Evolutionary conservation across 2,329 filamentous ascomycete genomes (phyloP), one percentile per base, ranked within the genome.

Genomic region (Clathrospora elynae): DNA sequence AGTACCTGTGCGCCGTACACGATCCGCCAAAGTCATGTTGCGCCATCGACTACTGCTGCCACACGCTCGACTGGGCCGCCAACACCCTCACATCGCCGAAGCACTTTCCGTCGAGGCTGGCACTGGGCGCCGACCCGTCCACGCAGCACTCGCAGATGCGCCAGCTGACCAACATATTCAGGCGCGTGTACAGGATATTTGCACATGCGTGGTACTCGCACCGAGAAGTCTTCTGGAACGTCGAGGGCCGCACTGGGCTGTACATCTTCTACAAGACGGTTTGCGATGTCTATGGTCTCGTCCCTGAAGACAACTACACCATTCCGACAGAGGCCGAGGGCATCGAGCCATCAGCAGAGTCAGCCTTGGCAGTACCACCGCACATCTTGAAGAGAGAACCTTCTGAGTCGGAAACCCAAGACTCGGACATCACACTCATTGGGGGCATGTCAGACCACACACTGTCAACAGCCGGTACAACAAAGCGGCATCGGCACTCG

Each of bases 181-280:
- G 93, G 42, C 82, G 93, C 10, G 82, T 97, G 35, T 95, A 99
- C 71, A 83, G 93, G 47, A 97, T 99, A 71, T 99, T 97, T 67
- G 93, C 93, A 32, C 93, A 99, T 68, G 93, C 93, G 6, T 99
- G 93, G 93, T 99, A 96, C 70, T 90, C 96, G 73, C 93, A 99
- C 70, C 83, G 91, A 31, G 87, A 87, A 41, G 89, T 96, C 38
- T 99, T 97, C 70, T 97, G 92, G 90, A 84, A 88, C 26, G 86
- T 97, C 1, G 93, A 99, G 73, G 82, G 83, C 7, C 84, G 90
- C 67, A 90, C 89, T n/a, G 93, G 93, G 0, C 75, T 99, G 8
- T 99, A 99, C 68, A 83, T 95, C 44, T 86, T 99, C 63, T 99
- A 97, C 79, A 97, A 96, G 78, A 93, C 87, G 0, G 91, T 97